A percentile compares a stretch with the other conserved stretches of the same genome.
Conservation (phyloP, 768 basidiomycete species). For the Inosperma sp. region DNA sequence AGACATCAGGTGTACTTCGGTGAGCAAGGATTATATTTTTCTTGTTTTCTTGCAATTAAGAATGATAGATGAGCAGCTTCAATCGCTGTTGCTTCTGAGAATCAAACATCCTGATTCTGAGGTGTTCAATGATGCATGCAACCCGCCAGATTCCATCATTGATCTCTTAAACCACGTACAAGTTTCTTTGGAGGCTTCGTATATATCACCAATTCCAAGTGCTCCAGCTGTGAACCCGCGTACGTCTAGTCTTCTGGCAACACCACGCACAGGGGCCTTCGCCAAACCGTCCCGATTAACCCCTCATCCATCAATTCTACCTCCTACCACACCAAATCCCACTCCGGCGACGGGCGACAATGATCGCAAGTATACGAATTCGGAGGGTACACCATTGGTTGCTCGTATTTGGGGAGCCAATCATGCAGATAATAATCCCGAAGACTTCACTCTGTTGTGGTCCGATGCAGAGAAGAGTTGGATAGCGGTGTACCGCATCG, state of each 20-base stretch:
- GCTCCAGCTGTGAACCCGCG: slow-evolving; percentile 31
- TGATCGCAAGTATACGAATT: slow-evolving; percentile 71
- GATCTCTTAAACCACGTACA: slow-evolving; percentile 66
- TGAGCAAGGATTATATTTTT: slow-evolving; percentile 32
- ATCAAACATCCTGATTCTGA: slow-evolving; percentile 56
- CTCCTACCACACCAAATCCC: slow-evolving; percentile 81
- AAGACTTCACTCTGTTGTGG: slow-evolving; percentile 65
- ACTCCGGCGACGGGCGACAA: slow-evolving; percentile 67
- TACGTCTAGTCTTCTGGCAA: slow-evolving; percentile 39
- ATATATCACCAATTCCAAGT: slow-evolving; percentile 53
- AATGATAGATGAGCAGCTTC: slow-evolving; percentile 52
- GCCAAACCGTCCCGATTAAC: slow-evolving; percentile 31
- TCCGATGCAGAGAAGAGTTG: slow-evolving; percentile 55
- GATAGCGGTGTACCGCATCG: slow-evolving; percentile 77
- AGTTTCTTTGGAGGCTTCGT: slow-evolving; percentile 76
- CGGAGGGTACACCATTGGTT: slow-evolving; percentile 72
- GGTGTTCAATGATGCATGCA: slow-evolving; percentile 31
- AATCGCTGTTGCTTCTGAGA: slow-evolving; percentile 43
- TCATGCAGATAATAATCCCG: slow-evolving; percentile 39
- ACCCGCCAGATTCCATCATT: slow-evolving; percentile 47
- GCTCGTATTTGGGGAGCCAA: slow-evolving; percentile 74
- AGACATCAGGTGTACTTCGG: slow-evolving; percentile 74
- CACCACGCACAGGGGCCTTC: slow-evolving; percentile 53
- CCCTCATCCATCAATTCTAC: slow-evolving; percentile 63
- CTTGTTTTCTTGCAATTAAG: slow-evolving; percentile 15